Conservation (phyloP, 257 asterid species). For the Scutellaria minor region DNA sequence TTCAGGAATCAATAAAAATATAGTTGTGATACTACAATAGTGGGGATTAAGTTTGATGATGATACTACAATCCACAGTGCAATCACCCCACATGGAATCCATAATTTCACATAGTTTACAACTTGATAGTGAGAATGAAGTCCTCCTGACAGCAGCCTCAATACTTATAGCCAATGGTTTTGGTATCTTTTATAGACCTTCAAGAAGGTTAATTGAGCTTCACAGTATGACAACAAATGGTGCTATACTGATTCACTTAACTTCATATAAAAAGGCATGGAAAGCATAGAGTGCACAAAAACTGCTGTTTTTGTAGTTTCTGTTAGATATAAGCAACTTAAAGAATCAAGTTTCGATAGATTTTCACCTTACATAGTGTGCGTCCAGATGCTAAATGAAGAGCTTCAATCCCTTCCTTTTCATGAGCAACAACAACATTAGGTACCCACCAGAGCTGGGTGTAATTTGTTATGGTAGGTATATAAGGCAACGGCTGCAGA, state of each 20-base stretch:
- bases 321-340: constrained; percentile 17
- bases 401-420: constrained; percentile 97
- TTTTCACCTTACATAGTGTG: constrained; percentile 86
- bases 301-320: neutral
- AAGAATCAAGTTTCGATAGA: constrained; percentile 24
- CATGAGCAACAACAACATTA: constrained; percentile 94
- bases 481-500: constrained; percentile 73
- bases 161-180: constrained; percentile 9
- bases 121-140: neutral
- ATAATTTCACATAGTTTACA: constrained; percentile 12
- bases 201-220: constrained; percentile 12
- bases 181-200: neutral
- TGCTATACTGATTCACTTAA: constrained; percentile 3
- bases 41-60: no score
- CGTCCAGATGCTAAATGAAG: constrained; percentile 97
- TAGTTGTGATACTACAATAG: constrained; percentile 8
- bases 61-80: constrained; percentile 10
- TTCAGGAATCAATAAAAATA: constrained; percentile 21
- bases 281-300: constrained; percentile 28
- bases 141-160: constrained; percentile 17
- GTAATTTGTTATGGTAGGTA: constrained; percentile 95
- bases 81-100: constrained; percentile 6
- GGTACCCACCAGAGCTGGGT: constrained; percentile 99
- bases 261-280: constrained; percentile 23
- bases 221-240: constrained; percentile 5